Evolutionary conservation across 2,329 filamentous ascomycete genomes (phyloP), one percentile per base, ranked within the genome.

Genomic region (Fusarium chaquense): DNA sequence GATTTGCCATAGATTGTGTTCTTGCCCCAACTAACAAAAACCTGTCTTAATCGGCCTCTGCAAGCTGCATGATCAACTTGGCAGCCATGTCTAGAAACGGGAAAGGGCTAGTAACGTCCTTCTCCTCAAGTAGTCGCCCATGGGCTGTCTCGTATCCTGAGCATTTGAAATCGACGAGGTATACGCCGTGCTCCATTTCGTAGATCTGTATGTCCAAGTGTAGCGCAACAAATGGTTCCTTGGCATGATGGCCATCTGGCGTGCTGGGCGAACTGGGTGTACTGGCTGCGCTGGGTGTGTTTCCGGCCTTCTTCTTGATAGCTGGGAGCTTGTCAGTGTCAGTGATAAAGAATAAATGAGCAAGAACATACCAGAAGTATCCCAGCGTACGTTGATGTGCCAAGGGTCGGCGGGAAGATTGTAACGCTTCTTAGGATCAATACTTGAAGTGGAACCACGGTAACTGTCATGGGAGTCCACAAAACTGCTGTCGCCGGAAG

Each of bases 111-210:
- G 93, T 95, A 68, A 97, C 93, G 76, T 97, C 92, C 86, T 98
- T 98, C 82, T 98, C 94, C 75, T 96, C 93, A 52, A 94, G 83
- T 52, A 91, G 83, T 70, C 91, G 89, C 50, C 95, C 91, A 58
- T 96, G 85, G 15, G 84, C 76, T 47, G 87, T 93, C 82, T 99
- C 96, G 81, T 99, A 99, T 22, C 96, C 96, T 16, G 96, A 94
- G 79, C 95, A 98, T 79, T 98, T 98, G 85, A 99, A 99, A 79
- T 99, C 96, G 50, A 99, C 96, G 67, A 99, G 90, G 80, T 95
- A 98, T 71, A 96, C 95, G 58, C 93, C 91, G 61, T 90, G 89
- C 79, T 98, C 95, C 84, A 98, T 94, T 77, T 94, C 91, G 80
- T 98, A 98, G 53, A 98, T 90, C 78, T 98, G 96, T 69, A 99